These are phyloP conservation scores for Ganoderma resinaceum DNA, from an alignment of 1,284 basidiomycete species.

Conservation along the genomic window DNA sequence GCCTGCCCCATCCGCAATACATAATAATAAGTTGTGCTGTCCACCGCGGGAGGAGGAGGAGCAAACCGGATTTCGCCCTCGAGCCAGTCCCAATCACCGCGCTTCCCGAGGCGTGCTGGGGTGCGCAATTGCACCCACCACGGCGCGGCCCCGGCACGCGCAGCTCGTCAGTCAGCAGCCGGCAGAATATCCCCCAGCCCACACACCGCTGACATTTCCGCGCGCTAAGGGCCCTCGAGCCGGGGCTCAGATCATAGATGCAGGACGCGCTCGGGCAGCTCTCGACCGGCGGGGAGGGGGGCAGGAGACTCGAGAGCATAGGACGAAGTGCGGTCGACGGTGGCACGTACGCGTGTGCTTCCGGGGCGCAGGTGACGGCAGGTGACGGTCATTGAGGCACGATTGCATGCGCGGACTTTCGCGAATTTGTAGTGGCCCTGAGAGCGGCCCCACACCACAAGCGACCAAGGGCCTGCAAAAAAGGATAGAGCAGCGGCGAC, in stretches of 20 bases:
- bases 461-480: neutral
- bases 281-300: neutral
- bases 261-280: neutral
- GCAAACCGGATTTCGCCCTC: neutral
- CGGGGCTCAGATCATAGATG: neutral
- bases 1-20: neutral
- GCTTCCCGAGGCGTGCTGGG: neutral
- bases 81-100: neutral
- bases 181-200: neutral
- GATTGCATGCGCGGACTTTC: neutral
- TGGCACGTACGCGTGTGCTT: neutral
- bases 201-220: no score
- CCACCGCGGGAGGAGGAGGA: neutral
- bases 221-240: no score
- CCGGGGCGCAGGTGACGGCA: constrained; percentile 5
- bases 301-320: neutral
- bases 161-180: neutral
- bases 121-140: neutral
- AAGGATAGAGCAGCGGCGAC: neutral
- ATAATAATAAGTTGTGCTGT: no score
- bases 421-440: constrained; percentile 6
- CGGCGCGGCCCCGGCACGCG: neutral
- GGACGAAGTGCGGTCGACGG: neutral
- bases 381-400: neutral
- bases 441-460: constrained; percentile 1